Percentiles rank a stretch among this genome's conserved stretches.
phyloP scores from a whole-genome alignment of 805 yeast genomes.

The Suhomyces kilbournensis region DNA sequence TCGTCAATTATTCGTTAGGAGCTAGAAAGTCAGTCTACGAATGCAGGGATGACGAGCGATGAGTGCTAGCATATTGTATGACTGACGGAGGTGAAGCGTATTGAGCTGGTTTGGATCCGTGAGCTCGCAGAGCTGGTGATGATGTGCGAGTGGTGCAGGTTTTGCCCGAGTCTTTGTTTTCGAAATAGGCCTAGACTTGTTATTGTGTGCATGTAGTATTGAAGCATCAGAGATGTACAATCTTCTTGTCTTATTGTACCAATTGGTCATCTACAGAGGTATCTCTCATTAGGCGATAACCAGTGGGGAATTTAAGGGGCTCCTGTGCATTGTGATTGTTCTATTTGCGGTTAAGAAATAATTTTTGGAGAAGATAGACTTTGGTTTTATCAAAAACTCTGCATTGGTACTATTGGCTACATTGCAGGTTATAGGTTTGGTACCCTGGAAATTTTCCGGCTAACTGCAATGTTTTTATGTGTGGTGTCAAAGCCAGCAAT shows the following conservation, averaged over 20 bases:
- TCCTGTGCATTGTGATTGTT: not conserved
- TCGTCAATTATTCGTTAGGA: not conserved
- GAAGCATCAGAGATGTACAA: not conserved
- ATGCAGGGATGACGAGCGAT: not conserved
- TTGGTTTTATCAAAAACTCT: too few relatives aligned
- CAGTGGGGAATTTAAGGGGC: not conserved
- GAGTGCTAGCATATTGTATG: not conserved
- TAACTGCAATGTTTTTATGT: not conserved
- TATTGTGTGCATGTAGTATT: not conserved
- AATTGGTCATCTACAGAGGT: not conserved
- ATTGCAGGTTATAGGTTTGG: not conserved
- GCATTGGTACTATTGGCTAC: not conserved
- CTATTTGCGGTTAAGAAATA: not conserved
- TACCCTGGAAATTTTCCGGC: not conserved
- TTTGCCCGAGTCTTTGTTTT: not conserved
- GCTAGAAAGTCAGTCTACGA: not conserved
- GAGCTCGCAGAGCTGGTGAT: not conserved
- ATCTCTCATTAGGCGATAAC: not conserved
- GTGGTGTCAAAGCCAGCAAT: conserved; percentile 1
- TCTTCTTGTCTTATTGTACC: not conserved
- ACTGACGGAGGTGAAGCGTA: not conserved
- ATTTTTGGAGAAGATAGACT: too few relatives aligned
- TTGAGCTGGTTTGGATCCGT: not conserved
- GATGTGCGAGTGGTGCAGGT: not conserved
- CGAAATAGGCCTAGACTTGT: not conserved